phyloP scores from a whole-genome alignment of 495 filamentous ascomycete species.

The Tuber calosporum region DNA sequence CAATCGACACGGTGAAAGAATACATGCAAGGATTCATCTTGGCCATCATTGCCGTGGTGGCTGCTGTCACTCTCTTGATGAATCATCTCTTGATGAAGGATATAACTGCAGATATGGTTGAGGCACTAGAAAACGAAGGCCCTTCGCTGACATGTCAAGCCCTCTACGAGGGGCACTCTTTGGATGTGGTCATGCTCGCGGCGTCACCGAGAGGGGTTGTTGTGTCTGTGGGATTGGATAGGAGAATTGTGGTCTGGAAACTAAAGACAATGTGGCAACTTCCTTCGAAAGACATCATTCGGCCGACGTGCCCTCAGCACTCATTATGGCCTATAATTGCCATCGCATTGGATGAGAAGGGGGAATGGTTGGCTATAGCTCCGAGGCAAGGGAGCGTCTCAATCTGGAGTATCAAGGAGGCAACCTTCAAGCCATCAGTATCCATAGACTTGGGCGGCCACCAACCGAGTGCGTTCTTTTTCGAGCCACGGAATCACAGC shows the following conservation, averaged over 20 bases:
- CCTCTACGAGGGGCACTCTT: slow-evolving; percentile 53
- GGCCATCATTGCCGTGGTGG: slow-evolving; percentile 50
- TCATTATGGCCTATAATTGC: slow-evolving; percentile 51
- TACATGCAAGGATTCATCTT: slow-evolving; percentile 54
- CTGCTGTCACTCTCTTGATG: slow-evolving; percentile 56
- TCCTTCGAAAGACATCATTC: slow-evolving; percentile 37
- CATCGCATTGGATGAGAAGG: slow-evolving; percentile 54
- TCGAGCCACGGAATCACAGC: slow-evolving; percentile 41
- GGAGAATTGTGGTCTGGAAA: slow-evolving; percentile 56
- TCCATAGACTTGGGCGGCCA: slow-evolving; percentile 50
- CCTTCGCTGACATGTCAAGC: slow-evolving; percentile 53
- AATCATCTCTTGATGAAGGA: slow-evolving; percentile 57
- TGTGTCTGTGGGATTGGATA: slow-evolving; percentile 60
- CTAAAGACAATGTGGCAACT: slow-evolving; percentile 43
- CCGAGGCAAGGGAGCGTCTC: slow-evolving; percentile 51
- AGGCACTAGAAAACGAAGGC: slow-evolving; percentile 45
- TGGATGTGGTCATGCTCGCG: slow-evolving; percentile 58
- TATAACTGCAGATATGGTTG: slow-evolving; percentile 37
- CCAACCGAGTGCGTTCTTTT: slow-evolving; percentile 54
- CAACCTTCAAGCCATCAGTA: slow-evolving; percentile 48
- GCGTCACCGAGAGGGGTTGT: slow-evolving; percentile 54
- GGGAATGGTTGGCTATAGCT: slow-evolving; percentile 58
- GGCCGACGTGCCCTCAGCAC: slow-evolving; percentile 38
- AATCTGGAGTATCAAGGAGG: slow-evolving; percentile 53
- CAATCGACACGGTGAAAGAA: slow-evolving; percentile 53